A percentile compares a stretch with the other conserved stretches of the same genome.
Conservation (phyloP, 2,329 filamentous ascomycete species). For the Penicillium sp. region DNA sequence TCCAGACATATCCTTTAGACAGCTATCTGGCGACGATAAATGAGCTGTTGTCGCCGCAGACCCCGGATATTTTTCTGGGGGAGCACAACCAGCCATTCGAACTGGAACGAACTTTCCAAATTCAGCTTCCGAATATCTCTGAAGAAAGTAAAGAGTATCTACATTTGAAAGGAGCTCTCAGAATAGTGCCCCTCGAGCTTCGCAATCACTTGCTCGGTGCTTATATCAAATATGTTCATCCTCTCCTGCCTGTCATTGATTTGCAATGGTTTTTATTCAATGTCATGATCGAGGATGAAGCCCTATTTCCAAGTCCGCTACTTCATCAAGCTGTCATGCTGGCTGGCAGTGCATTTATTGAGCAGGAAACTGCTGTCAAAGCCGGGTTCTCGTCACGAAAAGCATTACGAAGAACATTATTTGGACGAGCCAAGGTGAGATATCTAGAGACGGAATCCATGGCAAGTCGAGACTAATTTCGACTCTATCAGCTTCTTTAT, state of each 20-base stretch:
- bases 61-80: background rate
- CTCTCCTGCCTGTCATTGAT: slow-evolving; percentile 10
- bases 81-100: background rate
- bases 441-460: background rate
- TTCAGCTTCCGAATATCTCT: background rate
- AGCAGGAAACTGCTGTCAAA: slow-evolving; percentile 1
- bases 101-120: background rate
- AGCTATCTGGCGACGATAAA: slow-evolving; percentile 3
- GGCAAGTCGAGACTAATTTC: background rate
- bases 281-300: slow-evolving; percentile 9
- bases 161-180: slow-evolving; percentile 3
- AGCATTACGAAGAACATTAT: slow-evolving; percentile 5
- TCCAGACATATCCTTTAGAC: slow-evolving; percentile 8
- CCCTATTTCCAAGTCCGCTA: slow-evolving; percentile 6
- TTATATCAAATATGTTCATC: slow-evolving; percentile 16
- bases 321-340: slow-evolving; percentile 15
- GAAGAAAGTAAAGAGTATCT: slow-evolving; percentile 1
- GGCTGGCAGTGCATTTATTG: slow-evolving; percentile 13
- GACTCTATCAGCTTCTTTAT: slow-evolving; percentile 3
- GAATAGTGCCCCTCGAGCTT: slow-evolving; percentile 1
- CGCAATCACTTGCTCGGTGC: slow-evolving; percentile 6
- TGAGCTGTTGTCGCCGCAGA: slow-evolving; percentile 3
- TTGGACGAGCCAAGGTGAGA: slow-evolving; percentile 10
- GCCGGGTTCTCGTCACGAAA: slow-evolving; percentile 8
- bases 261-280: slow-evolving; percentile 5